These are phyloP conservation scores for Pythium monospermum DNA, from an alignment of 352 stramenopile genomes.

Conservation along the genomic window DNA sequence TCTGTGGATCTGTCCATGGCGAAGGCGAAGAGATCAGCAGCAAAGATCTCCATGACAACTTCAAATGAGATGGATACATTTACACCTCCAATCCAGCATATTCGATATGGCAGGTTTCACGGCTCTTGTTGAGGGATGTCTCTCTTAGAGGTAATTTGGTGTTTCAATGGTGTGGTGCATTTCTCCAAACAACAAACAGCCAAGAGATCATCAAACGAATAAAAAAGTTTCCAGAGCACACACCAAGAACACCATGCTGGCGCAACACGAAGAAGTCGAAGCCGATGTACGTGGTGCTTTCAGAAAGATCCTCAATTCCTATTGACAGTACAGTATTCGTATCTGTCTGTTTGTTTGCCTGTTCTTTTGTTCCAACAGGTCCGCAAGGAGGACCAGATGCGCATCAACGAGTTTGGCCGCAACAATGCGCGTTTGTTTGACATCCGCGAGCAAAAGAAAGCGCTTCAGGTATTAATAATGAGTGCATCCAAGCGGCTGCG, in stretches of 20 bases:
- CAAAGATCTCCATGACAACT: too few species aligned
- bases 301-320: neutral
- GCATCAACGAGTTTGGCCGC: slow-evolving; percentile 97
- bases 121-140: too few species aligned
- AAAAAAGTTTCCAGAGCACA: neutral
- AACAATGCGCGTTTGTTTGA: slow-evolving; percentile 94
- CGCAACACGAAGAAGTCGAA: slow-evolving; percentile 80
- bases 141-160: neutral
- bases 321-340: slow-evolving; percentile 1
- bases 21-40: too few species aligned
- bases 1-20: too few species aligned
- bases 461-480: slow-evolving; percentile 89
- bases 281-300: slow-evolving; percentile 43
- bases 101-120: too few species aligned
- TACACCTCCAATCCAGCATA: too few species aligned
- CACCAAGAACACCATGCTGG: slow-evolving; percentile 39
- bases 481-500: too few species aligned
- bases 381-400: slow-evolving; percentile 93
- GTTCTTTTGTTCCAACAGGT: slow-evolving; percentile 58
- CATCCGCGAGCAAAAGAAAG: slow-evolving; percentile 87
- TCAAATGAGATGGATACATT: too few species aligned
- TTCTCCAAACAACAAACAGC: neutral
- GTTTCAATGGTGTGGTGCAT: slow-evolving; percentile 15
- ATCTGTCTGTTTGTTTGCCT: too few species aligned
- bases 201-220: neutral